Evolutionary conservation across 2,329 filamentous ascomycete genomes (phyloP), one percentile per base, ranked within the genome.

Genomic region (Penicillium polonicum): DNA sequence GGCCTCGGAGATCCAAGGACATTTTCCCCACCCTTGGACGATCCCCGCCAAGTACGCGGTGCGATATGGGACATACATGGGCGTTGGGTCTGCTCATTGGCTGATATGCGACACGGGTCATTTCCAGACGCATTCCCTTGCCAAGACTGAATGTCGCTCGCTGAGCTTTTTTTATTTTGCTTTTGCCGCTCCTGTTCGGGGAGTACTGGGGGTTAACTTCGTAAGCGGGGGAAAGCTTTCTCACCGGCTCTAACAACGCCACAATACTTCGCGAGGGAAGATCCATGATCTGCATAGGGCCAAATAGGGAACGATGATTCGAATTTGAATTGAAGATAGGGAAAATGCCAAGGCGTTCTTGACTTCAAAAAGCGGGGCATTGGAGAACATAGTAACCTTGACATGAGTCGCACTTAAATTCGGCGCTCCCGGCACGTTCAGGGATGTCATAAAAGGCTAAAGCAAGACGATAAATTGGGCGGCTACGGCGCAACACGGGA

Each of bases 401-500:
- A 42, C 41, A 27, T 55, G 29, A 46, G 29, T 33, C 23, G 43
- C 33, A 41, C 23, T 42, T 23, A 31, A n/a, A 42, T n/a, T 57
- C 43, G 29, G 42, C 36, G 31, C 43, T 44, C 35, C 35, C 54
- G 35, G 54, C 48, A 57, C 41, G 49, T 50, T 41, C 51, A 53
- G 46, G 51, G 51, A 52, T 60, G 15, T 33, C 19, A 25, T 25
- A 50, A 29, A 52, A 51, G 50, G 51, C 45, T 57, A 57, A 48
- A 19, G 46, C 41, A 55, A 43, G 46, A 46, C 48, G 48, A 55
- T 60, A 51, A 50, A 39, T 23, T 23, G 35, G 50, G 63, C 64
- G 64, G 63, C 51, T 66, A 64, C 56, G 61, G 64, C 64, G 64
- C 63, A 60, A 53, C 41, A 13, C 15, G 49, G 38, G 29, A 58